A percentile compares a stretch with the other conserved stretches of the same genome.
These are phyloP conservation scores for Verbascum thapsus DNA, from an alignment of 257 asterid genomes.

Conservation along the genomic window DNA sequence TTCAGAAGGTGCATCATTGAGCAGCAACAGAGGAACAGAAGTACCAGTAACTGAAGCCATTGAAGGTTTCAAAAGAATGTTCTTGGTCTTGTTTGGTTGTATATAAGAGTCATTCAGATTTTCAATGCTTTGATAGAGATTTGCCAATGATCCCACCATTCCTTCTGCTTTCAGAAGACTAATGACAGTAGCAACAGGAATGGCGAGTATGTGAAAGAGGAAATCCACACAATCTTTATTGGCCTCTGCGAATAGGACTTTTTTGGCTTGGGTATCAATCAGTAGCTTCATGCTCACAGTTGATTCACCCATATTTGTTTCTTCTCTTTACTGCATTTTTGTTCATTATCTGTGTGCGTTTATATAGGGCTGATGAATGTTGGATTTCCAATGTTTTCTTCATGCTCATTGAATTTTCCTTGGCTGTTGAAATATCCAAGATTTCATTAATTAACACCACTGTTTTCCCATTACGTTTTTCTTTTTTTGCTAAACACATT, in stretches of 20 bases:
- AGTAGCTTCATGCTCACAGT: conserved; percentile 41
- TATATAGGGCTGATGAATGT: not conserved
- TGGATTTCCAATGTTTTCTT: not conserved
- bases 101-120: conserved; percentile 32
- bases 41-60: not conserved
- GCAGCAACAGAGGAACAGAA: conserved; percentile 16
- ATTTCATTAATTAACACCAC: too few species aligned
- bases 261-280: conserved; percentile 28
- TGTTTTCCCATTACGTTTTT: too few species aligned
- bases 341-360: not conserved
- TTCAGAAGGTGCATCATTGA: not conserved
- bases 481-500: too few species aligned
- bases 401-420: too few species aligned
- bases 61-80: conserved; percentile 30
- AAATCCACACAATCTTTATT: conserved; percentile 42
- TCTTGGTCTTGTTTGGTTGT: conserved; percentile 27
- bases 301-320: conserved; percentile 15
- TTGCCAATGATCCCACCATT: conserved; percentile 28
- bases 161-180: conserved; percentile 23
- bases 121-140: conserved; percentile 34
- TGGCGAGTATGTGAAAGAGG: conserved; percentile 30
- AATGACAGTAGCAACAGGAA: conserved; percentile 29
- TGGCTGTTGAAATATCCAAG: too few species aligned
- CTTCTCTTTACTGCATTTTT: not conserved
- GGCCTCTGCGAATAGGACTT: conserved; percentile 45